Evolutionary conservation across 306 rosid species (phyloP).

Genomic region (Vigna trinervia): DNA sequence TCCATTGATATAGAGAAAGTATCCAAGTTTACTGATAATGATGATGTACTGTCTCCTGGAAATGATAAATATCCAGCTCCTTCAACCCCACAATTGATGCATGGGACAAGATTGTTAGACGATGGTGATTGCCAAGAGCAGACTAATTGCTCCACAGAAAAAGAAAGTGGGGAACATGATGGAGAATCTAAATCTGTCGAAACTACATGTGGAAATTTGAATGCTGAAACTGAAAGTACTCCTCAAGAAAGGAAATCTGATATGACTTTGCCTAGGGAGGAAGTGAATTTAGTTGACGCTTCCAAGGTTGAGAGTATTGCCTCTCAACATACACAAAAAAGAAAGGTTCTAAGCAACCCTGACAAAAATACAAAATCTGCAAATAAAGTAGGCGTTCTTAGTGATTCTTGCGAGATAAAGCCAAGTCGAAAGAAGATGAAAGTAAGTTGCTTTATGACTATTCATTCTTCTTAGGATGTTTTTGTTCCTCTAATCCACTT

Average conservation of each 20-base stretch:
- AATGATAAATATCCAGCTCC: conserved; percentile 93
- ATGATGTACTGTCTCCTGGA: conserved; percentile 60
- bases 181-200: conserved; percentile 25
- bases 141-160: conserved; percentile 69
- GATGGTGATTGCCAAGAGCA: conserved; percentile 91
- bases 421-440: conserved; percentile 79
- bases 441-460: conserved; percentile 53
- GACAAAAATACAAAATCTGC: conserved; percentile 47
- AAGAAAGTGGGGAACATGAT: conserved; percentile 52
- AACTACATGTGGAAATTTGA: conserved; percentile 12
- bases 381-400: conserved; percentile 50
- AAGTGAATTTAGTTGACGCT: conserved; percentile 55
- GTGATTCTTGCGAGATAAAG: conserved; percentile 49
- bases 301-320: conserved; percentile 49
- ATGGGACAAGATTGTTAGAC: conserved; percentile 67
- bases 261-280: conserved; percentile 53
- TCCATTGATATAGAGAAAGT: conserved; percentile 48
- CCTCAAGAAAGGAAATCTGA: conserved; percentile 50
- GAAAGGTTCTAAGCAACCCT: conserved; percentile 46
- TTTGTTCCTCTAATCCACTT: conserved; percentile 23
- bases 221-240: conserved; percentile 49
- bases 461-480: conserved; percentile 33
- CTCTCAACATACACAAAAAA: conserved; percentile 47
- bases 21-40: conserved; percentile 47
- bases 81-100: conserved; percentile 86